Conservation (phyloP, 495 filamentous ascomycete genomes). For the Penicillium arizonense region DNA sequence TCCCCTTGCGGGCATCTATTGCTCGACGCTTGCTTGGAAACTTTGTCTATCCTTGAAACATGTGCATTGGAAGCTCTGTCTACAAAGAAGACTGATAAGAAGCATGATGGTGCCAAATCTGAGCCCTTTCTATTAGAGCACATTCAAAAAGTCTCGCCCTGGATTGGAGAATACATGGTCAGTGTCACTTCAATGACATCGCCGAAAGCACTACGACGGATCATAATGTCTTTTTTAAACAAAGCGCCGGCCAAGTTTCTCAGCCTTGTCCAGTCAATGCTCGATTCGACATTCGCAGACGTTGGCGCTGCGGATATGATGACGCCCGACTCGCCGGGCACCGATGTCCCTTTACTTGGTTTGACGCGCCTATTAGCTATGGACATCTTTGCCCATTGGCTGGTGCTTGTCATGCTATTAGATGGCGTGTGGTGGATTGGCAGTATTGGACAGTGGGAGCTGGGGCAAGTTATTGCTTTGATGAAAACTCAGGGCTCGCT, state of each 20-base stretch:
- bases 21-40: constrained; percentile 13
- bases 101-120: background rate
- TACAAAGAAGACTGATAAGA: background rate
- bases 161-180: constrained; percentile 27
- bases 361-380: constrained; percentile 31
- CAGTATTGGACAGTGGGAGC: constrained; percentile 30
- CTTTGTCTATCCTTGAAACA: constrained; percentile 15
- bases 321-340: background rate
- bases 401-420: constrained; percentile 41
- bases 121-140: background rate
- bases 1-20: background rate
- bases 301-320: constrained; percentile 1
- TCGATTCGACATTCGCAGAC: constrained; percentile 11
- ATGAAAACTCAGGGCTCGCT: constrained; percentile 12
- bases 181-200: constrained; percentile 30
- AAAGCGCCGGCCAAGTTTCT: constrained; percentile 23
- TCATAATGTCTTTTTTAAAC: constrained; percentile 32
- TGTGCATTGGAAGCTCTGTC: constrained; percentile 11
- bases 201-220: constrained; percentile 23
- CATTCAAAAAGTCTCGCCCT: constrained; percentile 18
- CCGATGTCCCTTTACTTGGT: constrained; percentile 8
- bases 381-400: constrained; percentile 46
- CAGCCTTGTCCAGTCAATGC: constrained; percentile 18
- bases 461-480: constrained; percentile 23
- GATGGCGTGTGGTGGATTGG: constrained; percentile 48